Evolutionary conservation across 2,329 filamentous ascomycete species (phyloP).

Genomic region (Mollisiaceae sp.): DNA sequence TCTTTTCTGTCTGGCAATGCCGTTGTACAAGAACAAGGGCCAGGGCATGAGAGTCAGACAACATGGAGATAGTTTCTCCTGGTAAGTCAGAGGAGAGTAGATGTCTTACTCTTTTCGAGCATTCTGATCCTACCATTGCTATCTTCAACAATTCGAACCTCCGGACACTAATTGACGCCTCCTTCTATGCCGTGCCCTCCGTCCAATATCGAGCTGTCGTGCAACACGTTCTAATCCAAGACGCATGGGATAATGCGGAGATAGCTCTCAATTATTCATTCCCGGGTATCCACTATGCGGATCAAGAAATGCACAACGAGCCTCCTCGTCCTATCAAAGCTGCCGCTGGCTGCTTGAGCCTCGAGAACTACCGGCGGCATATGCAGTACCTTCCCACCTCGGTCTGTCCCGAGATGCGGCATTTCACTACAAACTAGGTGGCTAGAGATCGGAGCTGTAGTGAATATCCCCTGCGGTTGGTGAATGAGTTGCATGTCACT

Average conservation of each 20-base stretch:
- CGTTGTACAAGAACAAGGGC: slow-evolving; percentile 9
- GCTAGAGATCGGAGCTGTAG: neutral
- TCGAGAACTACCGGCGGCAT: neutral
- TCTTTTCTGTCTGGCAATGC: neutral
- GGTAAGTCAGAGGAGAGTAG: neutral
- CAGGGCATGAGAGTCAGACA: slow-evolving; percentile 1
- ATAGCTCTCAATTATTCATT: neutral
- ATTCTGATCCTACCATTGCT: neutral
- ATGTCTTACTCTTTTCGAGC: neutral
- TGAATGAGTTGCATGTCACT: neutral
- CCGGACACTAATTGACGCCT: neutral
- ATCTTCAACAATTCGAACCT: neutral
- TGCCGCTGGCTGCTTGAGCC: neutral
- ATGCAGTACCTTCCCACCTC: neutral
- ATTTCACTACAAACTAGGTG: neutral
- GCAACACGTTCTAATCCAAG: neutral
- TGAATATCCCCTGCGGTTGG: neutral
- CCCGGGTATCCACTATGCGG: neutral
- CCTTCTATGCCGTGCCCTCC: neutral
- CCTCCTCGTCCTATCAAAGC: neutral
- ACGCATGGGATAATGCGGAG: neutral
- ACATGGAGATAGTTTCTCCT: neutral
- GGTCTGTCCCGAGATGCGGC: neutral
- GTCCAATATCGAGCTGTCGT: neutral
- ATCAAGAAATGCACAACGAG: neutral